Conservation (phyloP, 176 grass and related monocot genomes). For the Poa pratensis region DNA sequence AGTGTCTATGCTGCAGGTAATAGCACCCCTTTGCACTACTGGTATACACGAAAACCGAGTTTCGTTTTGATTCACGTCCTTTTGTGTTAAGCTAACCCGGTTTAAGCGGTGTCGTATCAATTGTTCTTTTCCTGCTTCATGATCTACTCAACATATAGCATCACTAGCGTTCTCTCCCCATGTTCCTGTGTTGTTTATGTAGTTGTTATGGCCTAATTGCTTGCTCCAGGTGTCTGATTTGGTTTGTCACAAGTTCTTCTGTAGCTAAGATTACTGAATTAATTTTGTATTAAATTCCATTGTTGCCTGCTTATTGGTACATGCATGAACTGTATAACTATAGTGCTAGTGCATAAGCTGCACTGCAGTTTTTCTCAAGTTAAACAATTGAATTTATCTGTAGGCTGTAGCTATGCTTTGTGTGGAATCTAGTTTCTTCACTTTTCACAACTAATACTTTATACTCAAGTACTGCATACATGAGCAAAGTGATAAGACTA, state of each 20-base stretch:
- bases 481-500: neutral
- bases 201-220: neutral
- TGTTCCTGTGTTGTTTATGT: neutral
- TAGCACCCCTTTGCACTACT: neutral
- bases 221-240: neutral
- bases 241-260: neutral
- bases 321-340: neutral
- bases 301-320: neutral
- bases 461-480: neutral
- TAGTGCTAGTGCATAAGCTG: neutral
- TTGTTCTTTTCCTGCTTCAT: neutral
- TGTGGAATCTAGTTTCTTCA: neutral
- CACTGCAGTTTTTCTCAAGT: neutral
- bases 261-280: neutral
- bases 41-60: neutral
- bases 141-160: neutral
- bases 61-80: neutral
- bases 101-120: neutral
- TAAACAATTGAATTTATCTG: neutral
- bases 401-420: neutral
- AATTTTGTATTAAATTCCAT: neutral
- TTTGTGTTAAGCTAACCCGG: neutral
- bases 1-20: constrained; percentile 8
- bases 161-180: neutral
- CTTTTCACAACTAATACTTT: neutral